Evolutionary conservation across 176 grass and related monocot genomes (phyloP), one percentile per base, ranked within the genome.

Genomic region (Triticum dicoccoides): DNA sequence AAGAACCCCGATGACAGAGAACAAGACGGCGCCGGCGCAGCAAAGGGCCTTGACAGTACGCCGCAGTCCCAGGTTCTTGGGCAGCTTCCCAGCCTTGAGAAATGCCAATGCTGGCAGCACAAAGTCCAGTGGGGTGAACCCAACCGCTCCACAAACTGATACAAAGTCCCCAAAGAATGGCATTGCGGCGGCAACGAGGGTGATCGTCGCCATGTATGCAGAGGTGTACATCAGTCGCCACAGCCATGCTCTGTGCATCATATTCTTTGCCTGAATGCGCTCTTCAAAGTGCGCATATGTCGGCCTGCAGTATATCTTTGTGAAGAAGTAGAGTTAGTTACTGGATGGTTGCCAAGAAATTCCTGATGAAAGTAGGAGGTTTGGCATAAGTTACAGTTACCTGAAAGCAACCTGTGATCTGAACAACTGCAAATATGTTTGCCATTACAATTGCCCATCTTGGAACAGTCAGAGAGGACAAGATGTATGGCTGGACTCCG

Each of bases 121-220:
- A 23, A 95, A 97, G 80, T 97, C 95, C 63, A 97, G 58, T 68
- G 95, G 91, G 37, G 92, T 90, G 81, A 97, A 95, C 3, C 92
- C 92, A 34, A 97, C 47, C 11, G 95, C 95, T 82, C 92, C 92
- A 41, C 95, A 97, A 24, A 97, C 74, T 11, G 92, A 87, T 14
- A 95, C 95, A 56, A 97, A 95, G 74, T 97, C 95, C 72, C 92
- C 95, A 67, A 93, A 97, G 88, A 97, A 97, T 3, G 92, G 92
- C 83, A 95, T 86, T 24, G 91, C 92, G 0, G 92, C 87, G 0
- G 91, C 85, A 65, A 90, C 35, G 17, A 97, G 80, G 54, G 91
- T 94, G 72, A 94, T 89, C 0, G 45, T 9, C 13, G 61, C 75
- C 52, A 90, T 94, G 80, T 97, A 94, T 32, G 64, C 29, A 35